A percentile compares a stretch with the other conserved stretches of the same genome.
These are phyloP conservation scores for Nemania sp. DNA, from an alignment of 2,329 filamentous ascomycete species.

Conservation along the genomic window DNA sequence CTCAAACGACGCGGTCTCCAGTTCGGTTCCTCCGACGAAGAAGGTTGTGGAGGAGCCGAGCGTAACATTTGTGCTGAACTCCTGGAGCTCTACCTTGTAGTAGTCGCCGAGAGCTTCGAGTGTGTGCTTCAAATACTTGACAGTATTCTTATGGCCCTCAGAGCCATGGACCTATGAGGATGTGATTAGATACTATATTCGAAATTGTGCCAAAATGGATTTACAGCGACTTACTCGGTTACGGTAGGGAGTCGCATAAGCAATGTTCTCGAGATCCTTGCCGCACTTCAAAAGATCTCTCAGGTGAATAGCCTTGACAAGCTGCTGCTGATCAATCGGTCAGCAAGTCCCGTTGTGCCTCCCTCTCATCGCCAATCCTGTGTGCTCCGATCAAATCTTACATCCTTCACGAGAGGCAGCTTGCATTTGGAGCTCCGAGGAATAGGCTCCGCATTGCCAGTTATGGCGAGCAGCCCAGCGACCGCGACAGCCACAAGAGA, in stretches of 20 bases:
- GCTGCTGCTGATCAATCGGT: constrained; percentile 31
- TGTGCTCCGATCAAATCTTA: constrained; percentile 17
- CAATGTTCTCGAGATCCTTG: constrained; percentile 40
- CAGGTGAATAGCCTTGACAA: constrained; percentile 34
- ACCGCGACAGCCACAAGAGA: constrained; percentile 28
- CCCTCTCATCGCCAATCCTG: background rate
- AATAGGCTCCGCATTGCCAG: constrained; percentile 32
- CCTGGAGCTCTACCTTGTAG: constrained; percentile 41
- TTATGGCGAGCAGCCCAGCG: constrained; percentile 29
- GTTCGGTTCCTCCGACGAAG: constrained; percentile 29
- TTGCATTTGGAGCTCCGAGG: constrained; percentile 15
- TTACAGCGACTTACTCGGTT: constrained; percentile 36
- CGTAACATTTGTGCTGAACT: constrained; percentile 37
- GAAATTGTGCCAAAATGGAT: background rate
- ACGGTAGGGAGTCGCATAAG: constrained; percentile 36
- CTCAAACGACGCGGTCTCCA: constrained; percentile 45
- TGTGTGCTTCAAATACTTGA: constrained; percentile 43
- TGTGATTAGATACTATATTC: background rate
- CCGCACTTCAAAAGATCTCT: constrained; percentile 39
- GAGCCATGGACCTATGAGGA: constrained; percentile 39
- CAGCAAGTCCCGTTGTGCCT: constrained; percentile 13
- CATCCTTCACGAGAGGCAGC: constrained; percentile 33
- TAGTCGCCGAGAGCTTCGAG: constrained; percentile 42
- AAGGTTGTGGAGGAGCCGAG: constrained; percentile 30
- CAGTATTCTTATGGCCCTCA: constrained; percentile 42